Evolutionary conservation across 768 basidiomycete genomes (phyloP), one percentile per base, ranked within the genome.

Genomic region (Pleurotus ostreatus): DNA sequence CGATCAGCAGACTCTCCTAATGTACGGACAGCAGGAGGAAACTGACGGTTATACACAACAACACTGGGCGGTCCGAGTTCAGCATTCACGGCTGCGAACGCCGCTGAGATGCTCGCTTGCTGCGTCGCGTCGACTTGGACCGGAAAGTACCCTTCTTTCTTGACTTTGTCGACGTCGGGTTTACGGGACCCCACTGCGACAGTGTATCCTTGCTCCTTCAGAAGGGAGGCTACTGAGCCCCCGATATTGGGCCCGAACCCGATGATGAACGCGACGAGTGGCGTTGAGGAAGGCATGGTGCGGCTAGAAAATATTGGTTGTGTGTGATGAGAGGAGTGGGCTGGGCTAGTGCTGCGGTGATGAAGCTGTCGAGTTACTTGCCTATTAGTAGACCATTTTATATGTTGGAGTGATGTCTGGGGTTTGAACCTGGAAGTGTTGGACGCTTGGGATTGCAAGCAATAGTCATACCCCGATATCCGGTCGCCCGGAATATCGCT

Each of bases 1-100:
- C 39, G 39, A 11, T 40, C 26, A 25, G 39, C 2, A 20, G 40
- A 16, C 15, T 7, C 11, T 41, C 7, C 25, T 25, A 15, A 12
- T n/a, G 18, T 26, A 5, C 16, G 20, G 20, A 2, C 20, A 20
- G 20, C 20, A 20, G 20, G 2, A 2, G 20, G 59, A 40, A 46
- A 55, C 39, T 58, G 66, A 58, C 78, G 78, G 57, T 79, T 80
- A 59, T 73, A 78, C 39, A 79, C 65, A 5, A 81, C 77, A 44
- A 79, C 65, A 45, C 76, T 78, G 3, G 78, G 61, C 11, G 71
- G 65, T 4, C 77, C 79, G 47, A 80, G 71, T 12, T 66, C 63
- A 44, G 65, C 63, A 23, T 70, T 60, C 11, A 75, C 72, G 37
- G 59, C 49, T 13, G 65, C 65, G 59, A 80, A 80, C 0, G 72